Evolutionary conservation across 176 grass and related monocot genomes (phyloP), one percentile per base, ranked within the genome.

Genomic region (Oryza australiensis): DNA sequence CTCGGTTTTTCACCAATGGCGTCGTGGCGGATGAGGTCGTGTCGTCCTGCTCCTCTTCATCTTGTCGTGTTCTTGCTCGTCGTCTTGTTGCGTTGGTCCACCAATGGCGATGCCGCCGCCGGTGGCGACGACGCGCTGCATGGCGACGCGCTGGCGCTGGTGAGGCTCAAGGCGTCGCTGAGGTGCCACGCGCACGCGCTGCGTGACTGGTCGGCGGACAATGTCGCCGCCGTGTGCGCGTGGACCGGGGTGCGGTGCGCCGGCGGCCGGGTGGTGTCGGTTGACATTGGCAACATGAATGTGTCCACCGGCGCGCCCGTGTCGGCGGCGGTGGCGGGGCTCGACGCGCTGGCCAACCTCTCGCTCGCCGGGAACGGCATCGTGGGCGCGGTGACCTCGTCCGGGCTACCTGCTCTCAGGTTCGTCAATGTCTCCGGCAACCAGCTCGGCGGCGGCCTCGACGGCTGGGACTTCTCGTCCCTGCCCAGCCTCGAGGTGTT

Each of bases 301-400:
- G 87, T 95, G 1, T 99, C 97, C 26, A 63, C 68, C 13, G 72
- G 67, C 45, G 82, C 30, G 26, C 80, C 85, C 11, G 86, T 94
- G 0, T 29, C 81, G 4, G 63, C 64, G 18, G 69, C 35, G 5
- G 41, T 92, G 71, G 26, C 76, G 7, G 87, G 80, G 41, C 83
- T 99, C 13, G 87, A 76, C 84, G 79, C 86, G 26, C 91, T 99
- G 1, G 75, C 77, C 24, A 84, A 67, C 62, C 62, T 99, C 77
- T 96, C 93, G 40, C 81, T 99, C 29, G 85, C 97, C 11, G 87
- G 89, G 59, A 99, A 96, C 66, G 84, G 85, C 64, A 90, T 99
- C 9, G 87, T 74, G 3, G 97, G 97, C 2, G 8, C 69, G 22
- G 68, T 96, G 30, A 6, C 22, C 51, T 42, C 69, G 16, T 74